Base-by-base conservation (phyloP, 108 stramenopile species). In the Mediolabrus comicus region DNA sequence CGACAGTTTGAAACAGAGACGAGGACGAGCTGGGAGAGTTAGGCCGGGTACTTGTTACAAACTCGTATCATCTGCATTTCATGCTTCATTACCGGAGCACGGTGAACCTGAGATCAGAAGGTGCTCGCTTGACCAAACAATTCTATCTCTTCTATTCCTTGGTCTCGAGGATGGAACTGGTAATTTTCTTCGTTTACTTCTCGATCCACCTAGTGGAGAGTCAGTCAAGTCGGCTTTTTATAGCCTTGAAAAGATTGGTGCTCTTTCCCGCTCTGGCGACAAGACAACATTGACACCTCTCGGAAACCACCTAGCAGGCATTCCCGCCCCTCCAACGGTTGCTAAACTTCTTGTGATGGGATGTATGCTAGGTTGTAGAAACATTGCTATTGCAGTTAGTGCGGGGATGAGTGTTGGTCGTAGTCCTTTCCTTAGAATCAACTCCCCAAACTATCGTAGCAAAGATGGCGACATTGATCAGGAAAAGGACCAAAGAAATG, bases 1-100 rank as follows among this genome's bases (percentile, higher is more conserved):
- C 52, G 90, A 89, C 31, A 87, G 86, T 25, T 35, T 92, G 64
- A 88, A 89, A 59, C 93, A 95, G 63, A 65, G 93, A 26, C 62
- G 91, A 62, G 93, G 93, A 9, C 62, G 93, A 61, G 90, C 93
- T n/a, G 93, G 93, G 5, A 80, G 93, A 46, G 93, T 95, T 2
- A 62, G 88, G 53, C 80, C 72, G 4, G 93, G 93, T 26, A 83
- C 76, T n/a, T 95, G 93, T 65, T 95, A 90, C 83, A 95, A 95
- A 57, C 70, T 95, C 12, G 89, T 95, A 26, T 90, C 90, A 4
- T 67, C 38, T 30, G 63, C 65, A 16, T 82, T 89, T 26, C 67
- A 75, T 69, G 55, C 29, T 5, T 80, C 70, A 34, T 74, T 95
- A 9, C 65, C 73, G 4, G 85, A 90, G 14, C 90, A 95, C 53